Evolutionary conservation across 805 yeast genomes (phyloP).

Genomic region (Maudiozyma bulderi): DNA sequence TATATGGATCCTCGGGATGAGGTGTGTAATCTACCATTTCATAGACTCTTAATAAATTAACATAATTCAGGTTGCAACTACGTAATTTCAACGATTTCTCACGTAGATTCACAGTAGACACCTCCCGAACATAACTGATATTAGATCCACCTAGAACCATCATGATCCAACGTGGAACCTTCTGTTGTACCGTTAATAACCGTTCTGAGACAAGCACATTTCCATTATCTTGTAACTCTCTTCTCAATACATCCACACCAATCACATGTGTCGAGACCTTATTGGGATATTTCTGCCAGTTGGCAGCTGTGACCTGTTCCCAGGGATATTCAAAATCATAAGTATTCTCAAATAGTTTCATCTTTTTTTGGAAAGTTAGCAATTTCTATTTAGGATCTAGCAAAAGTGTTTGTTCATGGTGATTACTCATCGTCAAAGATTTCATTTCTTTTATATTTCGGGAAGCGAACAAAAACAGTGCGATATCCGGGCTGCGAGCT

Average conservation of each 20-base stretch:
- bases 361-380: constrained; percentile 19
- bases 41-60: constrained; percentile 62
- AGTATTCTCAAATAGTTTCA: constrained; percentile 70
- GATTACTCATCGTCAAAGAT: too few relatives aligned
- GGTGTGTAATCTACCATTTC: constrained; percentile 84
- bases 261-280: constrained; percentile 86
- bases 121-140: constrained; percentile 76
- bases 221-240: constrained; percentile 51
- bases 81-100: constrained; percentile 62
- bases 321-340: constrained; percentile 76
- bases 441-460: too few relatives aligned
- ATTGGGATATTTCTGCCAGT: constrained; percentile 96
- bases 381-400: too few relatives aligned
- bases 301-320: constrained; percentile 92
- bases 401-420: too few relatives aligned
- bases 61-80: constrained; percentile 80
- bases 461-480: too few relatives aligned
- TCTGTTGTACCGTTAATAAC: constrained; percentile 78
- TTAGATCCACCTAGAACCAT: constrained; percentile 71
- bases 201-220: constrained; percentile 69
- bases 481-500: too few relatives aligned
- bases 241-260: constrained; percentile 77
- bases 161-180: constrained; percentile 75
- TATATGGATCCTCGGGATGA: constrained; percentile 40
- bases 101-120: constrained; percentile 69